Evolutionary conservation across 148 eudicot species (phyloP).

Genomic region (Linanthus parryae): DNA sequence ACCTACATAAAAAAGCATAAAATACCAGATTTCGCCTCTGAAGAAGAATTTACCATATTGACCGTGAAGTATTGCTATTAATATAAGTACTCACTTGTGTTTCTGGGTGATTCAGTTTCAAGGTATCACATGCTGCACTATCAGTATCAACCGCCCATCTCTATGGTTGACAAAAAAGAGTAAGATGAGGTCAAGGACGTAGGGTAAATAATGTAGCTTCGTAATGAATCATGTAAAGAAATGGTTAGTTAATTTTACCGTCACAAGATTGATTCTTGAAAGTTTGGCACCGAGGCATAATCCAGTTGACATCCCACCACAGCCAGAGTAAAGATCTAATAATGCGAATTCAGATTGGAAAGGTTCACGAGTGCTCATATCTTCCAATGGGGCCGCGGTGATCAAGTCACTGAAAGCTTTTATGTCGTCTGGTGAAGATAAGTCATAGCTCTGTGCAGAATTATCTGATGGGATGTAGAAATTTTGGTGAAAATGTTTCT

Average conservation of each 20-base stretch:
- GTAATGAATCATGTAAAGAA: constrained; percentile 3
- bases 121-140: constrained; percentile 77
- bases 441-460: constrained; percentile 19
- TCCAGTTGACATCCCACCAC: constrained; percentile 99
- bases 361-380: constrained; percentile 31
- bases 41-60: not conserved
- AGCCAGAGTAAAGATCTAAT: constrained; percentile 84
- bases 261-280: constrained; percentile 56
- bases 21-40: not conserved
- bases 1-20: constrained; percentile 38
- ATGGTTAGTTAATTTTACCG: constrained; percentile 36
- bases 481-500: not conserved
- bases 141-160: constrained; percentile 84
- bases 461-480: constrained; percentile 16
- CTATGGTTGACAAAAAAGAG: constrained; percentile 22
- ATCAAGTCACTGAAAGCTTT: constrained; percentile 21
- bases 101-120: constrained; percentile 86
- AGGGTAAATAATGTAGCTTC: constrained; percentile 5
- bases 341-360: constrained; percentile 44
- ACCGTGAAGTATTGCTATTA: not conserved
- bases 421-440: constrained; percentile 14
- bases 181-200: constrained; percentile 1
- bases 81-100: constrained; percentile 48
- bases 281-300: constrained; percentile 84
- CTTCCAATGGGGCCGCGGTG: constrained; percentile 33